Evolutionary conservation across 2,329 filamentous ascomycete genomes (phyloP), one percentile per base, ranked within the genome.

Genomic region (Aaosphaeria pasadenensis): DNA sequence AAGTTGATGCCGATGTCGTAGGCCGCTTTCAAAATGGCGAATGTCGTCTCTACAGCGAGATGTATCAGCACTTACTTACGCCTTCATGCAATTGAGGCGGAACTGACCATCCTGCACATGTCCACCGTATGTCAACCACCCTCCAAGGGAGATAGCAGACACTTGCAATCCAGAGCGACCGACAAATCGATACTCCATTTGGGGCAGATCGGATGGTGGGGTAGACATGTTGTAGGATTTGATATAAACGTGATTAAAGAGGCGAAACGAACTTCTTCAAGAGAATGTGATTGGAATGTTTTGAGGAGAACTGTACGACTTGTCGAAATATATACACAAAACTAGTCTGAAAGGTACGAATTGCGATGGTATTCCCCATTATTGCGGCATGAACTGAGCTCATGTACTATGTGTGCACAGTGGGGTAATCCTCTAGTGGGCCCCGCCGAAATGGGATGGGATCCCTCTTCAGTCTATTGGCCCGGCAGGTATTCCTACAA

Each of bases 101-200:
- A 35, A 43, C 48, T 17, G 72, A 83, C 83, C 81, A 63, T 83
- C 80, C 47, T 85, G 83, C 30, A 89, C 83, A 57, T 88, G 84
- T 13, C 86, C 86, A 46, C 87, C 87, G 56, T 88, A 89, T 1
- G 87, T 90, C 45, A 91, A 76, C 71, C 71, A 74, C 47, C 71
- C 72, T 31, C 74, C 87, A 3, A 91, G 76, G 2, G 84, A 85
- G 53, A 91, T 86, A 41, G 83, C 79, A 30, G 86, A 90, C 32
- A 91, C 86, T 66, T 89, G 83, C 13, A 91, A 78, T 46, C 87
- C 87, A 11, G 85, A 86, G 36, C 80, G 80, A 60, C 87, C 87
- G 6, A 89, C 77, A 70, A 83, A 84, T 57, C 86, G 83, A 71
- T 89, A 89, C 60, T 85, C 77, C 86, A 88, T 89, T 51, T 74